Base-by-base conservation (phyloP, 2,329 filamentous ascomycete species). In the Colletotrichum lentis region DNA sequence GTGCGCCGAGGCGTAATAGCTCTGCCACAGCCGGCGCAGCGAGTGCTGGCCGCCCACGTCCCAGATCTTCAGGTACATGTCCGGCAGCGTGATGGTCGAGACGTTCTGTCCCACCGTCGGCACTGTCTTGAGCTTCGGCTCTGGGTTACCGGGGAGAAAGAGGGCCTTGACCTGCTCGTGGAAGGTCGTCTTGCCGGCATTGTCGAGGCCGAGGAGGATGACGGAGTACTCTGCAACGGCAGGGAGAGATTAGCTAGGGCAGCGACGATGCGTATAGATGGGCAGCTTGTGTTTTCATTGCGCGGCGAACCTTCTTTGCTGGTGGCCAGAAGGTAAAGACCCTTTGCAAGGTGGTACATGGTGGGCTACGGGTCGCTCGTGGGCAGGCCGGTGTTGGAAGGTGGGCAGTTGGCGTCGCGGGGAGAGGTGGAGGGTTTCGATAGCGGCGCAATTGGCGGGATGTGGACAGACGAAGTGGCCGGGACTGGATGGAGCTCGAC, bases 1-100 rank as follows among this genome's bases (percentile, higher is more conserved):
- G 79, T 99, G 96, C 75, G 94, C 97, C 78, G 89, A 92, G 58
- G 89, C 85, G 83, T 97, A 99, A 83, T 99, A 99, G 79, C 90
- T 93, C 79, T 97, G 93, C 96, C 96, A 99, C 39, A 98, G 88
- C 71, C 91, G 91, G 70, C 96, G 90, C 76, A 99, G 86, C 35
- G 88, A 91, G 76, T 96, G 89, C 80, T 99, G 96, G 7, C 96
- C 96, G 71, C 96, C 96, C 0, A 99, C 93, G 77, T 99, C 96
- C 96, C 96, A 98, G 74, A 99, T 91, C 84, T 97, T 97, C 76
- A 99, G 85, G 83, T 98, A 97, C 88, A 97, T 95, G 79, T 97
- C 93, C 18, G 93, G 91, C 27, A 98, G 86, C 24, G 91, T 89
- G 77, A 99, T 92, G 54, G 94, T 96, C 70, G 93, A 92, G 71